Evolutionary conservation across 2,329 filamentous ascomycete genomes (phyloP), one percentile per base, ranked within the genome.

Genomic region (Teratosphaeria nubilosa): DNA sequence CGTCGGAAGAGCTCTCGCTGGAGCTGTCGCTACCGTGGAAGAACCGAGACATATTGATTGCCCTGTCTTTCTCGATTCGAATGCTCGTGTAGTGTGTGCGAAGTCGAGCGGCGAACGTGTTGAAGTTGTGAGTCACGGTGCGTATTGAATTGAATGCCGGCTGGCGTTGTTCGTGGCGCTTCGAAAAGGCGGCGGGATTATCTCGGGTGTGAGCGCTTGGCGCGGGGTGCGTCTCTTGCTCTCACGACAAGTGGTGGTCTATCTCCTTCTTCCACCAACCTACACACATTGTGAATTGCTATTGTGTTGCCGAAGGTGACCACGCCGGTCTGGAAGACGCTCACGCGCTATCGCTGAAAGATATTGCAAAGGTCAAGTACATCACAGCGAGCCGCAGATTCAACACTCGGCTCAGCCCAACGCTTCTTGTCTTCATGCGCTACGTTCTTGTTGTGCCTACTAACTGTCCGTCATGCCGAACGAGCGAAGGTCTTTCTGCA

Each of bases 21-120:
- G 92, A 96, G 85, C 91, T 96, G 78, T 95, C 91, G 80, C 87
- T 88, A 75, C 88, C 88, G 77, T 90, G 88, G 83, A 97, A 97
- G 79, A 97, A 99, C 80, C 91, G 88, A 83, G 94, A 97, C 88
- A 92, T 94, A 63, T 73, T 88, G 78, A 74, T 53, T 22, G 51
- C 20, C 14, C 25, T 53, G 14, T 53, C n/a, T 16, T 41, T 10
- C n/a, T 25, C 11, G 2, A 37, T 14, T 32, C 30, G 37, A 13
- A 16, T 16, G 53, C 22, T 34, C 25, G 27, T 25, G 4, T 6
- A n/a, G n/a, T 16, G 11, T 13, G 30, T 41, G 5, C 22, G 3
- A 30, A 25, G 53, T 22, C 53, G 32, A 37, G 34, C 53, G 22
- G 31, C 25, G 20, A 13, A 4, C 6, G 41, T 20, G 34, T 14